phyloP scores from a whole-genome alignment of 352 stramenopile genomes.

The Phytophthora colocasiae region DNA sequence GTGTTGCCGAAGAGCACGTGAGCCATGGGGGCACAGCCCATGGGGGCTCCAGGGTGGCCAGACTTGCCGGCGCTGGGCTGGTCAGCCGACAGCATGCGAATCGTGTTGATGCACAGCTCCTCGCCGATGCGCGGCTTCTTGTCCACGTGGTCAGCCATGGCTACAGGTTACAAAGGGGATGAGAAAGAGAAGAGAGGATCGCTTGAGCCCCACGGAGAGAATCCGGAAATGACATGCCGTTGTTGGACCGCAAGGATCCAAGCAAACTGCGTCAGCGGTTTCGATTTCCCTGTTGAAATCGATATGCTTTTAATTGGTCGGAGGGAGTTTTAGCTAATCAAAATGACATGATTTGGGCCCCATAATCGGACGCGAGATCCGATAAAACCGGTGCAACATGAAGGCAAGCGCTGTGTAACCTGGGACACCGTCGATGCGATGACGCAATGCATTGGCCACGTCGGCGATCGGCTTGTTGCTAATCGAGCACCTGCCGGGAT shows the following conservation, averaged over 20 bases:
- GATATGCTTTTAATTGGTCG: slow-evolving; percentile 17
- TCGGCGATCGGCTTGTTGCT: slow-evolving; percentile 8
- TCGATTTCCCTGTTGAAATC: slow-evolving; percentile 17
- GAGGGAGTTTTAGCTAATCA: slow-evolving; percentile 23
- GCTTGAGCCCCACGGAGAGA: slow-evolving; percentile 48
- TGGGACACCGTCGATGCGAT: slow-evolving; percentile 16
- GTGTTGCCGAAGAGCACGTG: slow-evolving; percentile 96
- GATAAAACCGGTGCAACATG: not conserved
- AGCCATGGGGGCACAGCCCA: slow-evolving; percentile 99
- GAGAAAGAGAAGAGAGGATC: slow-evolving; percentile 12
- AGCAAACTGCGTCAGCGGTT: slow-evolving; percentile 17
- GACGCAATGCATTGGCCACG: slow-evolving; percentile 19
- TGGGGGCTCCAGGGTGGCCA: slow-evolving; percentile 97
- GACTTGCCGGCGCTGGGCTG: slow-evolving; percentile 98
- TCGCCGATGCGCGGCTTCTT: slow-evolving; percentile 85
- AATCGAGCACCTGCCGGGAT: slow-evolving; percentile 5
- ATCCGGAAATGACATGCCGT: slow-evolving; percentile 49
- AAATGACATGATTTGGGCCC: not conserved
- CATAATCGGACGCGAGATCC: slow-evolving; percentile 1
- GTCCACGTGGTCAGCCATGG: slow-evolving; percentile 81
- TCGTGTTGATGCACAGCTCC: slow-evolving; percentile 97
- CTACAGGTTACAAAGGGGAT: slow-evolving; percentile 10
- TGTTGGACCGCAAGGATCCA: slow-evolving; percentile 29
- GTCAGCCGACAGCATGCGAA: slow-evolving; percentile 97
- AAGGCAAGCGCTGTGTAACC: not conserved